Percentiles rank a stretch among this genome's conserved stretches.
Conservation (phyloP, 331 rosid species). For the Cydonia oblonga region DNA sequence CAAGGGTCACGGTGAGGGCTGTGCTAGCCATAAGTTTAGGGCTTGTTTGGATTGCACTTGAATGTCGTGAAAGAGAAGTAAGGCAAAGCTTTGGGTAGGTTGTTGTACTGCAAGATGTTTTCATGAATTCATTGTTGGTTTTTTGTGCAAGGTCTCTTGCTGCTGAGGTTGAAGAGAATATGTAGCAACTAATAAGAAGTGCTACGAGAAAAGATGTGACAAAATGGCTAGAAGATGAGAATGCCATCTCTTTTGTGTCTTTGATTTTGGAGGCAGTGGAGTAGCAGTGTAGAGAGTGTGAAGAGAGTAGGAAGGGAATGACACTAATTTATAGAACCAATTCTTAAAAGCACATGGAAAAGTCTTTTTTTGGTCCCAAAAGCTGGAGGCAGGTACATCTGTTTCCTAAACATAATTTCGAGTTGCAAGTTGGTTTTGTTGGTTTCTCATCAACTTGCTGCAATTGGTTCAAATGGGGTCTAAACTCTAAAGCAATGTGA, state of each 20-base stretch:
- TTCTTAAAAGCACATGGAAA: not conserved
- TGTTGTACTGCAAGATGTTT: constrained; percentile 49
- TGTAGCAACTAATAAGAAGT: not conserved
- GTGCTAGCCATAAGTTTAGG: constrained; percentile 34
- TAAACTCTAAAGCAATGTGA: not conserved
- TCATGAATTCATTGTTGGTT: constrained; percentile 44
- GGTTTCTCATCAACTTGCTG: not conserved
- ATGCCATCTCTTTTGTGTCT: not conserved
- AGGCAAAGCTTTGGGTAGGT: constrained; percentile 61
- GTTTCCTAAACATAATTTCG: not conserved
- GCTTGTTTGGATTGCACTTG: constrained; percentile 37
- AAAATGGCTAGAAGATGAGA: constrained; percentile 19
- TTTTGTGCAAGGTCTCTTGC: constrained; percentile 13
- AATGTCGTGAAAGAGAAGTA: constrained; percentile 44
- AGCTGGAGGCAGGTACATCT: not conserved
- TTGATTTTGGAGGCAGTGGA: not conserved
- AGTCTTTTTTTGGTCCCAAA: not conserved
- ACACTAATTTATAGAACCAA: constrained; percentile 6
- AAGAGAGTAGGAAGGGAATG: not conserved
- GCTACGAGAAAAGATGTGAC: constrained; percentile 6
- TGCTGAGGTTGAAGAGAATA: not conserved
- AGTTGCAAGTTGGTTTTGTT: not conserved
- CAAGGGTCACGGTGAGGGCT: constrained; percentile 54
- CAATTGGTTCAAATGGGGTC: not conserved
- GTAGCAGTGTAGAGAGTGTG: not conserved